A percentile compares a stretch with the other conserved stretches of the same genome.
These are phyloP conservation scores for Emergomyces pasteurianus DNA, from an alignment of 2,329 filamentous ascomycete genomes.

Conservation along the genomic window DNA sequence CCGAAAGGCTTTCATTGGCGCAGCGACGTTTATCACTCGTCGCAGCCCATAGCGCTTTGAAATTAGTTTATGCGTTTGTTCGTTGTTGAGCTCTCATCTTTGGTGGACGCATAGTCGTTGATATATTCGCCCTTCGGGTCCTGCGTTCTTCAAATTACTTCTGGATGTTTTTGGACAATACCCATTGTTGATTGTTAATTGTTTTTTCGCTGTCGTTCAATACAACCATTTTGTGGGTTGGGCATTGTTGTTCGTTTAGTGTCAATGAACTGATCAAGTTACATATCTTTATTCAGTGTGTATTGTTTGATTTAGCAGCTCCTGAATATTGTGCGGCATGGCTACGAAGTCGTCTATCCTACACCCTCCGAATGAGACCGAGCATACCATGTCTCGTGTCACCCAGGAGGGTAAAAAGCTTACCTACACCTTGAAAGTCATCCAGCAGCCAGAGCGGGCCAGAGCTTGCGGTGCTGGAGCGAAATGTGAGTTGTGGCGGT, in stretches of 20 bases:
- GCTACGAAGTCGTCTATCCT: constrained; percentile 25
- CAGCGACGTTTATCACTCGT: background rate
- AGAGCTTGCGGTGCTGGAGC: constrained; percentile 90
- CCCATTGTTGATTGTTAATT: background rate
- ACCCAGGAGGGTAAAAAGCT: constrained; percentile 67
- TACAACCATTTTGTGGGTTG: background rate
- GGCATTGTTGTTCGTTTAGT: background rate
- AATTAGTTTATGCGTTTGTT: background rate
- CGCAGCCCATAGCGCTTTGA: background rate
- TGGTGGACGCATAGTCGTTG: background rate
- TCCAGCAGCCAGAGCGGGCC: constrained; percentile 89
- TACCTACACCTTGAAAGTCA: constrained; percentile 70
- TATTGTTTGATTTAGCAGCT: background rate
- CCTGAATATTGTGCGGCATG: constrained; percentile 31
- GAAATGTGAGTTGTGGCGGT: constrained; percentile 56
- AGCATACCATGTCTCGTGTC: constrained; percentile 40
- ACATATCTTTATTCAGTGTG: background rate
- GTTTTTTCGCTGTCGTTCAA: background rate
- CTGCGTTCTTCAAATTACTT: background rate
- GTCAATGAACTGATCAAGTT: background rate
- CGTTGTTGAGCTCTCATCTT: background rate
- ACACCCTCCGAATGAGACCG: constrained; percentile 43
- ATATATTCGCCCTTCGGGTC: background rate
- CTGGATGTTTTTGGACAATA: background rate
- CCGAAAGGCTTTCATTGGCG: background rate